Percentiles rank a stretch among this genome's conserved stretches.
phyloP scores from a whole-genome alignment of 371 early-diverging fungal genomes.

The Parasitella parasitica region DNA sequence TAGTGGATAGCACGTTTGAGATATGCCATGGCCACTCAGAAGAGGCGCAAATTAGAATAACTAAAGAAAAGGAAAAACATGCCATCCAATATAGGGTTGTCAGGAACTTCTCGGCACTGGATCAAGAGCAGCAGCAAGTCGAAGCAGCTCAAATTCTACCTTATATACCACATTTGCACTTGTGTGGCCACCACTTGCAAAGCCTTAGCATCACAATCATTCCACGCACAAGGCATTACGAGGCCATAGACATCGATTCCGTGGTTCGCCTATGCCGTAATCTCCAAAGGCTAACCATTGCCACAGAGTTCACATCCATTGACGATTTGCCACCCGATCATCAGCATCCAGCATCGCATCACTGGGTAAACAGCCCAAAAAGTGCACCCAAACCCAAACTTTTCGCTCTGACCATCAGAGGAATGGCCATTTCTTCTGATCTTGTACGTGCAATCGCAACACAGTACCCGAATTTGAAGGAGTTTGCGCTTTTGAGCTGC shows the following conservation, averaged over 20 bases:
- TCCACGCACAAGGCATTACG: not conserved
- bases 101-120: not conserved
- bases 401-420: not conserved
- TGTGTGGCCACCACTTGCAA: not conserved
- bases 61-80: not conserved
- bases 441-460: not conserved
- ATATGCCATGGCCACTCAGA: not conserved
- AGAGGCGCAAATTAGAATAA: not conserved
- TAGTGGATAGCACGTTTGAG: not conserved
- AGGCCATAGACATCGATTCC: not conserved
- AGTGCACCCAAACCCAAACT: not conserved
- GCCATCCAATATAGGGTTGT: not conserved
- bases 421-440: not conserved
- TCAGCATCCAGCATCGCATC: not conserved
- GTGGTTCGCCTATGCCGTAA: not conserved
- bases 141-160: not conserved
- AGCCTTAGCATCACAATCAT: not conserved
- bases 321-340: not conserved
- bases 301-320: not conserved
- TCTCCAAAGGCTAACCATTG: not conserved
- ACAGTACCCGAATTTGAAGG: not conserved
- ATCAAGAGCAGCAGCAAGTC: not conserved
- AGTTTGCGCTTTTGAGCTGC: not conserved
- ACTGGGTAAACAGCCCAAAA: not conserved
- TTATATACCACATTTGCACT: not conserved